phyloP scores from a whole-genome alignment of 2,329 filamentous ascomycete genomes.

The Fusarium sp. region DNA sequence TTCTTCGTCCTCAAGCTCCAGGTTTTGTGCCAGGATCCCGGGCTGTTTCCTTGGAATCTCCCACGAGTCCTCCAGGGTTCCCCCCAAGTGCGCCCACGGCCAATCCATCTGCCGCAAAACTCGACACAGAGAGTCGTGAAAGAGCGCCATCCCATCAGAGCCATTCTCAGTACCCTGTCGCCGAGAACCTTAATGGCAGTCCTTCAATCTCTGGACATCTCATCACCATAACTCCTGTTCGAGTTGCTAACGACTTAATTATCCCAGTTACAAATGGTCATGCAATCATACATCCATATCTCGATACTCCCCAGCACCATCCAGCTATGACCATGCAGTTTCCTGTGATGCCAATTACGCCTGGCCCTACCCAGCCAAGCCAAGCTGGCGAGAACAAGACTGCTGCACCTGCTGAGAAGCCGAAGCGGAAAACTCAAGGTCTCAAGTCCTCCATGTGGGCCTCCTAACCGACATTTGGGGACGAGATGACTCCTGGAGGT shows the following conservation, averaged over 20 bases:
- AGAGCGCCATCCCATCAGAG: not conserved
- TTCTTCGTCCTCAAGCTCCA: slow-evolving; percentile 35
- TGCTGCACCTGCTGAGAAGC: not conserved
- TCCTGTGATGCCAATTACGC: not conserved
- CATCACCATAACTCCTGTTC: slow-evolving; percentile 27
- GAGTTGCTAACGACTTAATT: slow-evolving; percentile 33
- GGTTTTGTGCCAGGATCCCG: slow-evolving; percentile 18
- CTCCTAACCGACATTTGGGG: not conserved
- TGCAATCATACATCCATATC: slow-evolving; percentile 18
- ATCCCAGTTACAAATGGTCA: slow-evolving; percentile 31
- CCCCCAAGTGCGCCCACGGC: not conserved
- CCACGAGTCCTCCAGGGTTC: not conserved
- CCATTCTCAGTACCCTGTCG: not conserved
- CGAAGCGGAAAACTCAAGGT: slow-evolving; percentile 24
- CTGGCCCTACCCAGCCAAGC: not conserved
- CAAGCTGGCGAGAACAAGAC: slow-evolving; percentile 1
- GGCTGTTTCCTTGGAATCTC: not conserved
- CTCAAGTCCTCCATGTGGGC: slow-evolving; percentile 39
- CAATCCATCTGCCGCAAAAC: not conserved
- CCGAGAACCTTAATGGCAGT: not conserved
- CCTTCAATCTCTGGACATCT: slow-evolving; percentile 23
- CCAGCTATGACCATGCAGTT: not conserved
- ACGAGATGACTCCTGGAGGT: not conserved
- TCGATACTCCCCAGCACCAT: not conserved
- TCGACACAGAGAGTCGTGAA: not conserved